Percentiles rank a stretch among this genome's conserved stretches.
Evolutionary conservation across 2,329 filamentous ascomycete species (phyloP).

Genomic region (Arthrobotrys megalospora): DNA sequence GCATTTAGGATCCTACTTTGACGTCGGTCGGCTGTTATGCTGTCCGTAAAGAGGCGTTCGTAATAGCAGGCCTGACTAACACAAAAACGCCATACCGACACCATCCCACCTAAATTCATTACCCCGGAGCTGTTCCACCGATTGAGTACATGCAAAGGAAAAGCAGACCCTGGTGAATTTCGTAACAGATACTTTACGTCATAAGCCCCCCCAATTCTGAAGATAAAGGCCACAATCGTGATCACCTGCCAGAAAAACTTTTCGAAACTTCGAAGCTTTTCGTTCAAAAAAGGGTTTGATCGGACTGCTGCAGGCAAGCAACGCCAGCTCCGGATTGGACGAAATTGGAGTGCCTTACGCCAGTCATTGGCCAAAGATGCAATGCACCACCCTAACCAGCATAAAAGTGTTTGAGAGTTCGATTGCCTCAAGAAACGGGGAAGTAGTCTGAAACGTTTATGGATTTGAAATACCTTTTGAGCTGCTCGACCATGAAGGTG

Average conservation of each 20-base stretch:
- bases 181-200: constrained; percentile 45
- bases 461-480: constrained; percentile 38
- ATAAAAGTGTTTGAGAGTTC: constrained; percentile 13
- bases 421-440: constrained; percentile 20
- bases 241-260: constrained; percentile 33
- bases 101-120: constrained; percentile 29
- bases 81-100: constrained; percentile 53
- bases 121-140: constrained; percentile 26
- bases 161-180: constrained; percentile 10
- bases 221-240: constrained; percentile 20
- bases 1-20: constrained; percentile 61
- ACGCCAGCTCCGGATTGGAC: constrained; percentile 22
- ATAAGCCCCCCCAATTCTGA: neutral
- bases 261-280: neutral
- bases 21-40: constrained; percentile 21
- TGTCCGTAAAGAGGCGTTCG: constrained; percentile 1
- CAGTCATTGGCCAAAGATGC: constrained; percentile 39
- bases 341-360: constrained; percentile 20
- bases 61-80: constrained; percentile 44
- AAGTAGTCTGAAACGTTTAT: constrained; percentile 44
- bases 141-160: constrained; percentile 11
- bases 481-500: neutral
- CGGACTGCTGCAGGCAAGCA: constrained; percentile 14
- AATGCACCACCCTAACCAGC: constrained; percentile 21
- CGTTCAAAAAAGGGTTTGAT: constrained; percentile 18